phyloP scores from a whole-genome alignment of 1,284 basidiomycete species.

The Pascua guehoae region DNA sequence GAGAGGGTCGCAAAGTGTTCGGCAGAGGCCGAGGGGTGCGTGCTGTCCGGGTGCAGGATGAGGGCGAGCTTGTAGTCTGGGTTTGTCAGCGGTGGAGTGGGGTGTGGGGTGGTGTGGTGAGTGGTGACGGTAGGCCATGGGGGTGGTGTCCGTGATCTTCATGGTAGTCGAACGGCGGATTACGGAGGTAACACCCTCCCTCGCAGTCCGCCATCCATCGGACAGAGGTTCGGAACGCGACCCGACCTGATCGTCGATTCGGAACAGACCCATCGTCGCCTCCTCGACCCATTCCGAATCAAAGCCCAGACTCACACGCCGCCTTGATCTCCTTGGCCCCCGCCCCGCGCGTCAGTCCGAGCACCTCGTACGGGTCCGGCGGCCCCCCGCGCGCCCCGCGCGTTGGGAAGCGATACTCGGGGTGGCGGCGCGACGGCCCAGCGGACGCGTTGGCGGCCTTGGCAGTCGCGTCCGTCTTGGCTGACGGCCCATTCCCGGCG shows the following conservation, averaged over 20 bases:
- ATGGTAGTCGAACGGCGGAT: background rate
- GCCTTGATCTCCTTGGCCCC: constrained; percentile 39
- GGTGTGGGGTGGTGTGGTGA: background rate
- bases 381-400: constrained; percentile 29
- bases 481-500: no score
- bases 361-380: constrained; percentile 45
- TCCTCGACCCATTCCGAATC: background rate
- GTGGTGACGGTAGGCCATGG: background rate
- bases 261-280: background rate
- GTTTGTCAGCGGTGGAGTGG: background rate
- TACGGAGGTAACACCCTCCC: no score
- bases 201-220: background rate
- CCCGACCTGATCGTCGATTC: background rate
- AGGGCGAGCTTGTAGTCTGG: constrained; percentile 47
- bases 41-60: constrained; percentile 47
- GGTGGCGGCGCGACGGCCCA: background rate
- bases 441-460: background rate
- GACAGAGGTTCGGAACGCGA: background rate
- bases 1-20: constrained; percentile 43
- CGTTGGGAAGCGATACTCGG: constrained; percentile 35
- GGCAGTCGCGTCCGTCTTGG: background rate
- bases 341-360: constrained; percentile 37
- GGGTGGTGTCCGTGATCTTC: no score
- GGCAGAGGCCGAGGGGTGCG: constrained; percentile 44
- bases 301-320: constrained; percentile 32